Conservation (phyloP, 495 filamentous ascomycete species). For the Chlorociboria aeruginascens region DNA sequence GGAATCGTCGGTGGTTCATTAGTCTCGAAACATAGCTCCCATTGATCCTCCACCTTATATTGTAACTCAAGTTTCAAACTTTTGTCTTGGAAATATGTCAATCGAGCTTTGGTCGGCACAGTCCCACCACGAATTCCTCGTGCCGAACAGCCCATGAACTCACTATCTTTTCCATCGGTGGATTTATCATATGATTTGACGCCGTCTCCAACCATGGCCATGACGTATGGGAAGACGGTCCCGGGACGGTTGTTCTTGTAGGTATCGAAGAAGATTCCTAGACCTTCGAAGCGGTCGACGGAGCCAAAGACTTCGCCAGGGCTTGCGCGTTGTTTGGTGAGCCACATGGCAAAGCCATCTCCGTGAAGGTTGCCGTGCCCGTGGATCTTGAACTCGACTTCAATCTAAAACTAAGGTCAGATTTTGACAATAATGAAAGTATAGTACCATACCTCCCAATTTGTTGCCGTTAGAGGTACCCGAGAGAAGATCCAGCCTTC, state of each 20-base stretch:
- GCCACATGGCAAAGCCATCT: slow-evolving; percentile 97
- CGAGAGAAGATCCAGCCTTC: slow-evolving; percentile 88
- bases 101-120: slow-evolving; percentile 68
- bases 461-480: slow-evolving; percentile 91
- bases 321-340: slow-evolving; percentile 83
- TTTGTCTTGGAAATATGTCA: slow-evolving; percentile 97
- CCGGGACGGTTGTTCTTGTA: slow-evolving; percentile 99
- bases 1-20: slow-evolving; percentile 66
- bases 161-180: slow-evolving; percentile 88
- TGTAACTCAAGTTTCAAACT: slow-evolving; percentile 81
- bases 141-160: slow-evolving; percentile 89
- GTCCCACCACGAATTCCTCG: slow-evolving; percentile 72
- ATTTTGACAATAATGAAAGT: neutral
- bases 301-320: slow-evolving; percentile 81
- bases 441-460: slow-evolving; percentile 67
- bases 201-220: slow-evolving; percentile 96
- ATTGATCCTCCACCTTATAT: slow-evolving; percentile 81
- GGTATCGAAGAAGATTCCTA: slow-evolving; percentile 96
- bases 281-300: slow-evolving; percentile 80
- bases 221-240: slow-evolving; percentile 90
- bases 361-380: slow-evolving; percentile 75
- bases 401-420: slow-evolving; percentile 42
- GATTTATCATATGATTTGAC: slow-evolving; percentile 82
- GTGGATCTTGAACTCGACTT: slow-evolving; percentile 88
- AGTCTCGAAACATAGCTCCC: slow-evolving; percentile 83